Base-by-base conservation (phyloP, 2,329 filamentous ascomycete genomes). In the Cryphonectria naterciae region DNA sequence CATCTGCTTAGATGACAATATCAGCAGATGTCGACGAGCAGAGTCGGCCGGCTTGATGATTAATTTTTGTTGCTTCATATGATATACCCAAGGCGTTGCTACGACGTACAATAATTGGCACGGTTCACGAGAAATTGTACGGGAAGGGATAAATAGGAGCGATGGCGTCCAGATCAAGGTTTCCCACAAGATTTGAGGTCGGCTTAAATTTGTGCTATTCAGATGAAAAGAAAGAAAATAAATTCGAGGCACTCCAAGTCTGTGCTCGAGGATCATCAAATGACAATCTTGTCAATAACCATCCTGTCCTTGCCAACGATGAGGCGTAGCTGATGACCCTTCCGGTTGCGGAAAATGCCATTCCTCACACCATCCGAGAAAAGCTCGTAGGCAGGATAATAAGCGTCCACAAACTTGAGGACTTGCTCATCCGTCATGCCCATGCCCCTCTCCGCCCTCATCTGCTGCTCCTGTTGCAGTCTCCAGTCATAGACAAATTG, bases 351-450 rank as follows among this genome's bases (percentile, higher is more conserved):
- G 72, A 92, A 87, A 41, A 90, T 81, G 1, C 91, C 91, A 37
- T 80, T 77, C 69, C 90, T 84, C 70, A 93, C 77, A 25, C 83
- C 85, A 41, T 89, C 86, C 1, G 86, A 87, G 77, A 88, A 93
- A 15, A 93, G 83, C 81, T 93, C 91, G 75, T 93, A 93, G 1
- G 89, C 90, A 4, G 91, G 91, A 76, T 90, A 93, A 79, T 93
- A 89, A 1, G 84, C 87, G 73, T 89, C 86, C 41, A 89, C 92
- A 79, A 97, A 97, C 63, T 86, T 84, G 70, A 89, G 84, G 60
- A 97, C 93, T 79, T 95, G 88, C 69, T 93, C 91, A 75, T 93
- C 91, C 1, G 89, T 92, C 95, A 97, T 97, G 41, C 93, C 94
- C 0, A 85, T 86, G 11, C 92, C 93, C 74, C 87, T 92, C 32